Evolutionary conservation across 805 yeast species (phyloP).

Genomic region (Diddensiella transvaalensis): DNA sequence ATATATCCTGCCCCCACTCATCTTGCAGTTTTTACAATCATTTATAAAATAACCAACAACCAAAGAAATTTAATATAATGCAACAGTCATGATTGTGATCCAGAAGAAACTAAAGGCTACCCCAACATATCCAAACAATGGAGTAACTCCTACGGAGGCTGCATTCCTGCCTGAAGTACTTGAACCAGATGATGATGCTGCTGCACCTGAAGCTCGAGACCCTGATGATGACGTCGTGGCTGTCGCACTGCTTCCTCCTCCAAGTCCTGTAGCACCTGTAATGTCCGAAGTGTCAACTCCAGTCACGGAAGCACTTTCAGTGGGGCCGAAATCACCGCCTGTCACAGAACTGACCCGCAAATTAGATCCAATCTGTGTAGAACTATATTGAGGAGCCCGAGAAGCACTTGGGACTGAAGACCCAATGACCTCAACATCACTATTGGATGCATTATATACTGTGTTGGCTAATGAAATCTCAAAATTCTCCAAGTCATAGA

Average conservation of each 20-base stretch:
- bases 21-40: too few relatives aligned
- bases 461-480: slow-evolving; percentile 56
- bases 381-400: slow-evolving; percentile 24
- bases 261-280: not conserved
- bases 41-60: too few relatives aligned
- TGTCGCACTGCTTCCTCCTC: not conserved
- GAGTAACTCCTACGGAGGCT: not conserved
- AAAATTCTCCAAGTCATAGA: slow-evolving; percentile 57
- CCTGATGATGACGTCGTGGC: not conserved
- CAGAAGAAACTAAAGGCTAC: not conserved
- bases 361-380: slow-evolving; percentile 16
- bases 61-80: not conserved
- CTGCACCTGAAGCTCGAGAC: not conserved
- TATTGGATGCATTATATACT: slow-evolving; percentile 26
- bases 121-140: not conserved
- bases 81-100: not conserved
- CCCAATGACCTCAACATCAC: slow-evolving; percentile 24
- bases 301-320: slow-evolving; percentile 1
- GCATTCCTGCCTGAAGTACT: not conserved
- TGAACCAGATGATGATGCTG: not conserved
- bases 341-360: not conserved
- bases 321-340: not conserved
- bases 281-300: not conserved
- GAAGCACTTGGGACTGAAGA: slow-evolving; percentile 30
- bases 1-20: too few relatives aligned